Conservation (phyloP, 306 rosid genomes). For the Cucurbita argyrosperma region DNA sequence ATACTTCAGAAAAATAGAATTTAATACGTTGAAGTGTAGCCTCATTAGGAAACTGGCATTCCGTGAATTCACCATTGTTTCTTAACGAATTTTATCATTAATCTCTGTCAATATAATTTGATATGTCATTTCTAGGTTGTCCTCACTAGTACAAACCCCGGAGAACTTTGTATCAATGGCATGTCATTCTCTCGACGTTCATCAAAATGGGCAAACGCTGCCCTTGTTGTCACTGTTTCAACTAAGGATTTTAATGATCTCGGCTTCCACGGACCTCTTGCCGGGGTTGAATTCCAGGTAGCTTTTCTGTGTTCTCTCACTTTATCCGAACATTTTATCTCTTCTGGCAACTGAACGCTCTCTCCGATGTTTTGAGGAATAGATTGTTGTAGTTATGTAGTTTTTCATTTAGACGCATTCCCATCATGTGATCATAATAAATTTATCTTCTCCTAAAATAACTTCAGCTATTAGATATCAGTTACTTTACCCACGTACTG, state of each 20-base stretch:
- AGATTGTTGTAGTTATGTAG: not conserved
- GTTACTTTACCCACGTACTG: not conserved
- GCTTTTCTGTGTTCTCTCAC: not conserved
- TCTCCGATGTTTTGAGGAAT: not conserved
- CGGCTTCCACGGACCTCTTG: conserved; percentile 60
- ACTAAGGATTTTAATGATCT: conserved; percentile 55
- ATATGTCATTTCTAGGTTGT: conserved; percentile 61
- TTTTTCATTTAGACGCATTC: not conserved
- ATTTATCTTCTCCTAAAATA: not conserved
- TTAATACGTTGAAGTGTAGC: not conserved
- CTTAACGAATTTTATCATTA: not conserved
- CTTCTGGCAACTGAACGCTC: not conserved
- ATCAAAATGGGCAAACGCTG: conserved; percentile 98
- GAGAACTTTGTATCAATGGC: conserved; percentile 84
- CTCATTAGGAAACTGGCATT: not conserved
- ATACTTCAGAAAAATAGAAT: not conserved
- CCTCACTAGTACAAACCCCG: conserved; percentile 83
- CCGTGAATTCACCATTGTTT: not conserved
- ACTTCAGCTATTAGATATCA: not conserved
- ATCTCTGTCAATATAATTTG: not conserved
- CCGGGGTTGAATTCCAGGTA: conserved; percentile 92
- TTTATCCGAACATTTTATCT: not conserved
- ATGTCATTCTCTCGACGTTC: conserved; percentile 96
- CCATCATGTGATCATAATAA: not conserved
- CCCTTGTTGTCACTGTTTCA: conserved; percentile 79